Evolutionary conservation across 805 yeast species (phyloP).

Genomic region (Saturnispora zaruensis): DNA sequence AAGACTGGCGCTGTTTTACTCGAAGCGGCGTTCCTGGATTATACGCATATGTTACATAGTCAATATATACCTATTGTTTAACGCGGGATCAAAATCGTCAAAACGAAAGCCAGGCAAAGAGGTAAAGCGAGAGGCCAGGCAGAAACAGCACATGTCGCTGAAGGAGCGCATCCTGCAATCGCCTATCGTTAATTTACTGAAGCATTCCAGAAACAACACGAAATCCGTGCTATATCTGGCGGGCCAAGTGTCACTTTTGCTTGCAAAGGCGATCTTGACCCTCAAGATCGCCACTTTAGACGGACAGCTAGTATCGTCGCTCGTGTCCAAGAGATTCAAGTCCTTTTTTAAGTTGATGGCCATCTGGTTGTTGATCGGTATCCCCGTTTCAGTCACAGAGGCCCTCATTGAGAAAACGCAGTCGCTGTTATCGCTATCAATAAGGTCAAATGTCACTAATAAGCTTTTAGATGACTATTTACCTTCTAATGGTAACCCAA

Average conservation of each 20-base stretch:
- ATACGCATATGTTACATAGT: constrained; percentile 19
- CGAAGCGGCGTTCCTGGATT: constrained; percentile 18
- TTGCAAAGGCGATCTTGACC: constrained; percentile 63
- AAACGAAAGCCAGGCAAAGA: neutral
- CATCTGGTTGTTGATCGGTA: constrained; percentile 76
- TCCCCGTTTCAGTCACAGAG: constrained; percentile 79
- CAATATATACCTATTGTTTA: constrained; percentile 22
- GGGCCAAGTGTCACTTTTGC: constrained; percentile 50
- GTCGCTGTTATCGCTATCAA: constrained; percentile 44
- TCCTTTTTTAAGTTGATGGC: constrained; percentile 54
- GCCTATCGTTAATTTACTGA: neutral
- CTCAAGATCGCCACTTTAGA: constrained; percentile 80
- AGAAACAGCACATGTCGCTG: neutral
- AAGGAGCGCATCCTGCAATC: constrained; percentile 2
- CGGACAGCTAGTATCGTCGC: constrained; percentile 74
- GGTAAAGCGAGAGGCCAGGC: neutral
- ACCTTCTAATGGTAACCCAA: constrained; percentile 59
- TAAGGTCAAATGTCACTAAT: constrained; percentile 58
- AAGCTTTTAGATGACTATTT: constrained; percentile 62
- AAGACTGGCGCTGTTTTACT: constrained; percentile 14
- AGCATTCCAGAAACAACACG: constrained; percentile 14
- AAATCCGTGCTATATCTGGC: constrained; percentile 16
- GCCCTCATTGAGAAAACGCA: constrained; percentile 58
- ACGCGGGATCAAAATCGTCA: constrained; percentile 18
- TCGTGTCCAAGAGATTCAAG: constrained; percentile 61